These are phyloP conservation scores for Penicillium lividum DNA, from an alignment of 495 filamentous ascomycete genomes.

Conservation along the genomic window DNA sequence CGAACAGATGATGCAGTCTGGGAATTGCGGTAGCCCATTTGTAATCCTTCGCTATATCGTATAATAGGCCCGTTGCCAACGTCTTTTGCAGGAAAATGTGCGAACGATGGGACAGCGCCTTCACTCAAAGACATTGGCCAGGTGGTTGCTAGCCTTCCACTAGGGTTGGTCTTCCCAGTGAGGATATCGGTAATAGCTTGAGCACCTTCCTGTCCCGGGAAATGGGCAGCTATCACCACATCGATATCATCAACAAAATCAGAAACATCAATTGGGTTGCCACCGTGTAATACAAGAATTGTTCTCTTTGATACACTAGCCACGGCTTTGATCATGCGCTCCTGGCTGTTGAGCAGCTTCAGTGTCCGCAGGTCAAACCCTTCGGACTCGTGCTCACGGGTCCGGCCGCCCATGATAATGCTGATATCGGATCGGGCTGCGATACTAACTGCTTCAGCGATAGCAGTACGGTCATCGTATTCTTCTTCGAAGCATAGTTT, in stretches of 20 bases:
- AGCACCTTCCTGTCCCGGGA: slow-evolving; percentile 47
- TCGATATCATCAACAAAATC: slow-evolving; percentile 37
- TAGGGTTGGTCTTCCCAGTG: slow-evolving; percentile 45
- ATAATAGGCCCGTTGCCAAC: slow-evolving; percentile 3
- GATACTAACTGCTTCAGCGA: neutral
- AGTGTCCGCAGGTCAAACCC: neutral
- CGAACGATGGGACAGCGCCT: slow-evolving; percentile 43
- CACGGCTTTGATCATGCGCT: slow-evolving; percentile 34
- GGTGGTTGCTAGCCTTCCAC: slow-evolving; percentile 40
- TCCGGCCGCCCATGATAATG: neutral
- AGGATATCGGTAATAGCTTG: slow-evolving; percentile 50
- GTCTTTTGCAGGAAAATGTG: slow-evolving; percentile 3
- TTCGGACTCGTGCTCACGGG: slow-evolving; percentile 1
- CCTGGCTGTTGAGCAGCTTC: slow-evolving; percentile 32
- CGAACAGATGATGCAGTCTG: slow-evolving; percentile 29
- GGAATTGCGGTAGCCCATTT: slow-evolving; percentile 31
- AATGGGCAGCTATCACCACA: slow-evolving; percentile 39
- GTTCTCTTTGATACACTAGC: slow-evolving; percentile 40
- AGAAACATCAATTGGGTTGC: slow-evolving; percentile 43
- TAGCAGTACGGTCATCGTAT: neutral
- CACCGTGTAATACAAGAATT: slow-evolving; percentile 44
- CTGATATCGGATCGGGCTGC: neutral
- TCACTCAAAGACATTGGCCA: slow-evolving; percentile 38
- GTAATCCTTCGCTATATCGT: slow-evolving; percentile 29
- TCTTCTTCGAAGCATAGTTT: slow-evolving; percentile 3